Evolutionary conservation across 2,329 filamentous ascomycete genomes (phyloP), one percentile per base, ranked within the genome.

Genomic region (Helotiales sp.): DNA sequence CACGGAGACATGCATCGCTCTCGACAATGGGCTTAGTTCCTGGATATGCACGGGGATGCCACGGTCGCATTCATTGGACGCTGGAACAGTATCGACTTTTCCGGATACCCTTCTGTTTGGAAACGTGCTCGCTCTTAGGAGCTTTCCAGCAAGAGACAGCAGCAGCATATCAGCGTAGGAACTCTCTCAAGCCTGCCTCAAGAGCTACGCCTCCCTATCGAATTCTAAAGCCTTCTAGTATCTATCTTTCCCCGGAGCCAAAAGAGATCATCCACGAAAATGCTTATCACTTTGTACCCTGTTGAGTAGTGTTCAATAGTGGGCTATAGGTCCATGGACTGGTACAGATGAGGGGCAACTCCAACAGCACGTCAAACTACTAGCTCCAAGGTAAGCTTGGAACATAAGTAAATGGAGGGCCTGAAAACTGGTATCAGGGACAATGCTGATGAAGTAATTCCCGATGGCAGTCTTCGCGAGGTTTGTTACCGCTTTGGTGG

Each of bases 381-480:
- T 24, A 44, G 22, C 12, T 12, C 40, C 40, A 44, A 44, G 40
- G 40, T 44, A 44, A 44, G 40, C 22, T 13, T 24, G 19, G 22
- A 44, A 24, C 27, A 44, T 44, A 44, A 44, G 40, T 15, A 44
- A 19, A 25, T 27, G 22, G 22, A 25, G 22, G 15, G 5, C 19
- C 19, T 5, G 12, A 22, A 54, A 29, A 12, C 50, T 31, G 10
- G 10, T 4, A 46, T 38, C 15, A 24, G 52, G 44, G 38, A 25
- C 33, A 42, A 33, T 15, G 46, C 46, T 48, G 34, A 38, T 40
- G n/a, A 51, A 27, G n/a, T 24, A 44, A 12, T 58, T 60, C 52
- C 34, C 31, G 13, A 66, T 64, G 63, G 56, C 59, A 61, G 56
- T 57, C 42, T 25, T 29, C 12, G 22, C 31, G n/a, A 38, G 40